Base-by-base conservation (phyloP, 1,139 yeast genomes). In the Candida dubliniensis region DNA sequence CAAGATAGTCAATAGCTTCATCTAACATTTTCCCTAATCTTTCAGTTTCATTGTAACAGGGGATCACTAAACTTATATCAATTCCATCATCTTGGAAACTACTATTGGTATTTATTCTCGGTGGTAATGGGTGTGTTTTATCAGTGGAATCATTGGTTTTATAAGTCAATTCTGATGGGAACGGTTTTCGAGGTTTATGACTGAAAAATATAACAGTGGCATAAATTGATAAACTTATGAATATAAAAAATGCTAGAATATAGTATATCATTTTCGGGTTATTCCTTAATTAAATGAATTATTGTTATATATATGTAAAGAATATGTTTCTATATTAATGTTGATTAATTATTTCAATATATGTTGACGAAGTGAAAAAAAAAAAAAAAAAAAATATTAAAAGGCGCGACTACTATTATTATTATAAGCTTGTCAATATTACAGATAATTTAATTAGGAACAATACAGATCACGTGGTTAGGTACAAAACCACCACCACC, bases 21-120 rank as follows among this genome's bases (percentile, higher is more conserved):
- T 80, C 83, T 45, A 93, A 71, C 95, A 93, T 88, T 40, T 68
- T 62, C 27, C 81, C 79, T 47, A 93, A 74, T 46, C 99, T 74
- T 18, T 72, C 64, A 1, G 86, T 82, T 65, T 93, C 99, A 61
- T 93, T 93, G 61, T 79, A 93, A 60, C 97, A 90, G 8, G 99
- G 99, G 13, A 93, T 79, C 11, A 95, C 89, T 27, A 93, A 84
- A 32, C 95, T 82, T 39, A 91, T 56, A 34, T 75, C 75, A 24
- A 85, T 62, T 1, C 57, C 61, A 9, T 53, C 59, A 41, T 66
- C 62, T 2, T 49, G 52, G 38, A 59, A 67, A 12, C 52, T 48
- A 13, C 43, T 43, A n/a, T 38, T 30, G 2, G 64, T 56, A 36
- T 52, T 52, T 32, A 63, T 56, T 40, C 67, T 62, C 30, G 58